Conservation (phyloP, 805 yeast species). For the Grigorovia yakushimaensis region DNA sequence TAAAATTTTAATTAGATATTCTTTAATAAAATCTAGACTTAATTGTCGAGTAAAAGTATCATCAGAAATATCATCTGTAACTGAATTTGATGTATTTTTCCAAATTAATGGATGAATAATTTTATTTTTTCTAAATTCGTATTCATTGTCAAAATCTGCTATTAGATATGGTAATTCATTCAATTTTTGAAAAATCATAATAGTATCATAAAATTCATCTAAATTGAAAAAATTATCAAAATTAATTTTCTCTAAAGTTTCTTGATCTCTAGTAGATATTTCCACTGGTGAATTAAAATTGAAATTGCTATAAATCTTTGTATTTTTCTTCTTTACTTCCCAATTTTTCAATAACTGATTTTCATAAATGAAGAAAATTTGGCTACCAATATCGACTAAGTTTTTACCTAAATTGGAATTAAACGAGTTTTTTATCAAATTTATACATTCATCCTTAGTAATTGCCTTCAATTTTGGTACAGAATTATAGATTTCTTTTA, state of each 20-base stretch:
- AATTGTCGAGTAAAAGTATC: conserved; percentile 22
- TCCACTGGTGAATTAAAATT: conserved; percentile 85
- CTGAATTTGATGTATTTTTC: conserved; percentile 24
- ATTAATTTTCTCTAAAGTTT: conserved; percentile 33
- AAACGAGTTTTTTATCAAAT: conserved; percentile 56
- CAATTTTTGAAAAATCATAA: conserved; percentile 69
- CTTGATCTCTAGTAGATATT: conserved; percentile 56
- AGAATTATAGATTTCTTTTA: conserved; percentile 61
- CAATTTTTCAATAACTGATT: conserved; percentile 44
- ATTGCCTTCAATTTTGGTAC: conserved; percentile 66
- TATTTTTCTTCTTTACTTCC: conserved; percentile 49
- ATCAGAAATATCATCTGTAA: conserved; percentile 22
- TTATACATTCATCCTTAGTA: conserved; percentile 66
- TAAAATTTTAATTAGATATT: conserved; percentile 49
- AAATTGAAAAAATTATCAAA: conserved; percentile 39
- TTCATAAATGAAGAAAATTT: conserved; percentile 43
- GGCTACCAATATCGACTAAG: conserved; percentile 35
- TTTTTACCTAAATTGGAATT: conserved; percentile 52
- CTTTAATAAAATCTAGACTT: conserved; percentile 30
- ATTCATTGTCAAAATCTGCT: conserved; percentile 57
- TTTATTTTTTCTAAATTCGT: conserved; percentile 59
- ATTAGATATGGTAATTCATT: conserved; percentile 54
- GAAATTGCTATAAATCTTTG: conserved; percentile 35
- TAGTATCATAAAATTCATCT: conserved; percentile 71
- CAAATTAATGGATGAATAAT: conserved; percentile 56